Base-by-base conservation (phyloP, 176 grass and related monocot species). In the Oryza meridionalis region DNA sequence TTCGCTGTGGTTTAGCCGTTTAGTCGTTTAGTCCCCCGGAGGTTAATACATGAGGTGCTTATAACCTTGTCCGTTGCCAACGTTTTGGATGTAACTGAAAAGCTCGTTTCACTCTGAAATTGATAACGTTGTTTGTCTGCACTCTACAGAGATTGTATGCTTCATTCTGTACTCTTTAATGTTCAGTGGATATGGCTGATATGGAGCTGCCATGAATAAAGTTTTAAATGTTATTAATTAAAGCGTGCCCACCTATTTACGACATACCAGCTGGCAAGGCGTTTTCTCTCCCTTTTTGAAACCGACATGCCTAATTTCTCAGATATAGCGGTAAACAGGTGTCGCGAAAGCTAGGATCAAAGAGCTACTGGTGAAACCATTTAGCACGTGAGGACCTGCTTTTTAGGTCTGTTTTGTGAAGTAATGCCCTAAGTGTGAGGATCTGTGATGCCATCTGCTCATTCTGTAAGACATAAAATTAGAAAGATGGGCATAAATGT, bases 181-280 rank as follows among this genome's bases (percentile, higher is more conserved):
- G 75, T 4, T 26, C n/a, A 64, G 11, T 72, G 46, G 4, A 46
- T 49, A 47, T 27, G 69, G 22, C 53, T 63, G 9, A 46, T 25
- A n/a, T 78, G 65, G 44, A 69, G 15, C 26, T 66, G 43, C 33
- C 64, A 68, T 21, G 25, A 13, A 67, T 80, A 9, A 78, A 21
- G 37, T 46, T 69, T 22, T 22, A 16, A 53, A 69, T 50, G 78
- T 9, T 46, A 43, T 55, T 21, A 55, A 55, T 55, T 55, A 55
- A 55, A 55, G 14, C 19, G 51, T 21, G 51, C 50, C 50, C 15
- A 17, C 14, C 50, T 53, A 53, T 16, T 12, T 32, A 67, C 29
- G 15, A 15, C 14, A 33, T 16, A 35, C 15, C 31, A 33, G 55
- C 7, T 22, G 19, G 7, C 55, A 22, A 31, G 62, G 15, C n/a